Base-by-base conservation (phyloP, 352 stramenopile genomes). In the Phytophthora sojae region DNA sequence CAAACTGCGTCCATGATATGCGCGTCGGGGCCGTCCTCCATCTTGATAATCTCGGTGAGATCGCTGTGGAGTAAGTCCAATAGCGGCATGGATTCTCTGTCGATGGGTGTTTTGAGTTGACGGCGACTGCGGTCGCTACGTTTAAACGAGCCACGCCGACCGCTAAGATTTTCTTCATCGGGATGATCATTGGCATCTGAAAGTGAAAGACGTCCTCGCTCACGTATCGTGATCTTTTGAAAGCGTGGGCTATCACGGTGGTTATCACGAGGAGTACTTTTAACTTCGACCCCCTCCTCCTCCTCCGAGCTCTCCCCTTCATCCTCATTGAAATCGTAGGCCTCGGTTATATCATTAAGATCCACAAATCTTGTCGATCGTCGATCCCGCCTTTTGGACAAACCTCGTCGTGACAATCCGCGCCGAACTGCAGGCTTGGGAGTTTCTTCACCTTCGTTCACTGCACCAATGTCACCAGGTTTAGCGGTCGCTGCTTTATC, bases 41-140 rank as follows among this genome's bases (percentile, higher is more conserved):
- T 75, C 32, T 90, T 87, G 52, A 91, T 79, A 14, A 90, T 67
- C 67, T 89, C 78, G 1, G 86, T 76, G 1, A 91, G 60, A 39
- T 85, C 67, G 5, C 78, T 57, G 25, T 91, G 83, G 35, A 90
- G 64, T 0, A 76, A 77, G 29, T 88, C 76, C 9, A 88, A 25
- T 25, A 88, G 29, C 17, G 66, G 30, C n/a, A 49, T n/a, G 14
- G 65, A 57, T 69, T 69, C 32, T 66, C 54, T 55, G 2, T 60
- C 53, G 0, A 19, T 4, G 26, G 69, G 64, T 21, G 60, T 61
- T 52, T 67, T 74, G 2, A 73, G 57, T 26, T n/a, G 44, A 30
- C 62, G 57, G 0, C 58, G 67, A 58, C 35, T 42, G 11, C 35
- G 35, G 35, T 42, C 35, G 5, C 53, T 73, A 15, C 44, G 61